Percentiles rank a stretch among this genome's conserved stretches.
Evolutionary conservation across 2,329 filamentous ascomycete genomes (phyloP).

Genomic region (Monosporascus cannonballus): DNA sequence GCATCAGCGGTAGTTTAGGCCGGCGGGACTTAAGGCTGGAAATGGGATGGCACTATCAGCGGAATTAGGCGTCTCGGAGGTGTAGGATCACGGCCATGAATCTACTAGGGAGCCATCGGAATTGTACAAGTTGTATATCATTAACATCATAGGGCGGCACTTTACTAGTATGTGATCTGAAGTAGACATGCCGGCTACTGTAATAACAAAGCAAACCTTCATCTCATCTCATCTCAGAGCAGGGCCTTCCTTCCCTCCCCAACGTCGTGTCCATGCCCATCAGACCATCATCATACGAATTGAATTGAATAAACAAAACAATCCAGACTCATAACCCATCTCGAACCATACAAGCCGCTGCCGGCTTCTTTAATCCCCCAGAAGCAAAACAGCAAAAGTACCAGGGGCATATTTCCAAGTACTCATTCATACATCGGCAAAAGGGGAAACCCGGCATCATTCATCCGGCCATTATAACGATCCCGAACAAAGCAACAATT

Average conservation of each 20-base stretch:
- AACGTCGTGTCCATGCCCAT: too few species aligned
- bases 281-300: too few species aligned
- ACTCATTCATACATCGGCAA: too few species aligned
- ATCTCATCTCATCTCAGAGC: not conserved
- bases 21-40: not conserved
- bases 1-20: conserved; percentile 9
- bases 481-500: not conserved
- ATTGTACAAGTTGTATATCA: not conserved
- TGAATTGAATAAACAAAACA: too few species aligned
- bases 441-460: not conserved
- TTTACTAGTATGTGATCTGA: not conserved
- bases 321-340: too few species aligned
- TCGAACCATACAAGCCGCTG: too few species aligned
- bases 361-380: too few species aligned
- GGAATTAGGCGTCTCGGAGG: not conserved
- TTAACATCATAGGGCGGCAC: not conserved
- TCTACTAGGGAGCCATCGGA: too few species aligned
- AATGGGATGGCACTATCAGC: not conserved
- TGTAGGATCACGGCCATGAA: too few species aligned
- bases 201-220: conserved; percentile 4
- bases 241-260: not conserved
- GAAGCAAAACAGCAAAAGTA: too few species aligned
- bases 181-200: not conserved
- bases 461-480: not conserved
- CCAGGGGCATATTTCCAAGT: too few species aligned